Base-by-base conservation (phyloP, 176 grass and related monocot genomes). In the Eragrostis curvula region DNA sequence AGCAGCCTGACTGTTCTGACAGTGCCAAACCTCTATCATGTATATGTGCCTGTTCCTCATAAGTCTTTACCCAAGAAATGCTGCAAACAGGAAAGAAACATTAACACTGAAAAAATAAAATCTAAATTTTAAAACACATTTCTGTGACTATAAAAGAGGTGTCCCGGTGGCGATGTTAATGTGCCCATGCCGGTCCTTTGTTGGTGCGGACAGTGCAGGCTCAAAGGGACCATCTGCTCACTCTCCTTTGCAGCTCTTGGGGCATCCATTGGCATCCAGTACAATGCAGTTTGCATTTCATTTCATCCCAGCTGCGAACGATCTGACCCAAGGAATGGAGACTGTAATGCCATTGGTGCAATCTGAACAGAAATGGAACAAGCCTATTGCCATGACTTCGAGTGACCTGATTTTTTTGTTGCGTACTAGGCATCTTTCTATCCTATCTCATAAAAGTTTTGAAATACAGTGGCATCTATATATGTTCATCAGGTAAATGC, bases 251-350 rank as follows among this genome's bases (percentile, higher is more conserved):
- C 14, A 29, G 47, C 43, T 84, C 73, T 60, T 81, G 24, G 79
- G 67, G 57, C 32, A 36, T 36, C 32, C 32, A 36, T 36, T 36
- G 32, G 57, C 70, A 18, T 71, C 63, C 49, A 21, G 45, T 21
- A 66, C 70, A 51, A 87, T 76, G 47, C 47, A 84, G 46, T 87
- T 65, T 13, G 66, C 80, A 36, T 86, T 84, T 77, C 77, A 71
- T 77, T 30, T 72, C 18, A 89, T 72, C 69, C 77, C 65, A 6
- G 40, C 87, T 2, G 70, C 86, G 45, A 63, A 20, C 46, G 77
- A 51, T 48, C 86, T 50, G 82, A 85, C 58, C 72, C 85, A 49
- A 88, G 81, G 59, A 87, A 74, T 27, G 74, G 69, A 64, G 77
- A 42, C 25, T 77, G 48, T 71, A 79, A 25, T 66, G 52, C 68